Conservation (phyloP, 345 rosid genomes). For the Bruguiera sexangula region DNA sequence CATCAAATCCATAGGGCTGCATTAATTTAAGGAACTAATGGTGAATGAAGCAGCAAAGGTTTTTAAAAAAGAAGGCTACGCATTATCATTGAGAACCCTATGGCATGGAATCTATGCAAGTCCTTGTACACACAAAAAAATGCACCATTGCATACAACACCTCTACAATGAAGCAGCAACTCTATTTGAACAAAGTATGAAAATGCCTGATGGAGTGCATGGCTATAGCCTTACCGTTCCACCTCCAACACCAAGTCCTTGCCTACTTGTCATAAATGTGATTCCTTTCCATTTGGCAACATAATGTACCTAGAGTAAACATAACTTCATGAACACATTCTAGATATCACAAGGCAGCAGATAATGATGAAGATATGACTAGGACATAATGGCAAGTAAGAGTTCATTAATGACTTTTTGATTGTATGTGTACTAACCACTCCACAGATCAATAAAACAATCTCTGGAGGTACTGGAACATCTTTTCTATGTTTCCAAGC, state of each 20-base stretch:
- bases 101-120: not conserved
- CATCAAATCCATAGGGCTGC: constrained; percentile 96
- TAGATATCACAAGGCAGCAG: not conserved
- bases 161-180: not conserved
- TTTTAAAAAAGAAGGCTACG: not conserved
- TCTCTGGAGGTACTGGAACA: too few species aligned
- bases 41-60: not conserved
- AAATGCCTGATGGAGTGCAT: constrained; percentile 1
- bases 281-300: constrained; percentile 96
- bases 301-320: constrained; percentile 64
- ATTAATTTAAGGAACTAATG: constrained; percentile 16
- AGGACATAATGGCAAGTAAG: not conserved
- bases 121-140: not conserved
- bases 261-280: constrained; percentile 97
- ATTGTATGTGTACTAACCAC: not conserved
- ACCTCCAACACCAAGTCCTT: constrained; percentile 94
- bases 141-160: not conserved
- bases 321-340: constrained; percentile 11
- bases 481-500: too few species aligned
- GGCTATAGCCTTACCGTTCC: constrained; percentile 67
- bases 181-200: not conserved
- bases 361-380: not conserved
- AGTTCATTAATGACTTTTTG: not conserved
- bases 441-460: too few species aligned
- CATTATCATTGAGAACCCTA: not conserved